Conservation (phyloP, 31 red algal genomes). For the Asparagopsis taxiformis region DNA sequence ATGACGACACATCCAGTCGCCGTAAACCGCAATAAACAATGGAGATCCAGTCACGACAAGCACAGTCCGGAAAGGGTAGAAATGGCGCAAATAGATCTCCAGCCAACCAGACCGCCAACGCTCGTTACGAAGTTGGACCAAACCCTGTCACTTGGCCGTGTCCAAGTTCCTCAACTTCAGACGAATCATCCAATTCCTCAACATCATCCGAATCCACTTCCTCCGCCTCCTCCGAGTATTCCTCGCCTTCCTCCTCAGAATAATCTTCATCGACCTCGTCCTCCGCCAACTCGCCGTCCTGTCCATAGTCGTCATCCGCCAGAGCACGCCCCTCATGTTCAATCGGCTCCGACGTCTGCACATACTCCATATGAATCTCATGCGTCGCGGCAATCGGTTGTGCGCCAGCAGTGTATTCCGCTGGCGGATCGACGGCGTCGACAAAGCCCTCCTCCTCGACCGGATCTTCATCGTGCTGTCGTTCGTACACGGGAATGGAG, state of each 20-base stretch:
- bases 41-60: background rate
- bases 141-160: background rate
- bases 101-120: background rate
- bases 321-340: background rate
- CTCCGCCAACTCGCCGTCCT: background rate
- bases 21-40: background rate
- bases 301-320: background rate
- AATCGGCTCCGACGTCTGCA: background rate
- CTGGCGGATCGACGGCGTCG: background rate
- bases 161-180: slow-evolving; percentile 16
- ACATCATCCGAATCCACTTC: slow-evolving; percentile 3
- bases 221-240: slow-evolving; percentile 12
- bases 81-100: background rate
- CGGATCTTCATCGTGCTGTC: no score
- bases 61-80: background rate
- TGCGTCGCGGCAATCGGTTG: background rate
- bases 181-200: background rate
- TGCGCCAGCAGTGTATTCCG: background rate
- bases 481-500: no score
- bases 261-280: background rate
- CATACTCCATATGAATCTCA: background rate
- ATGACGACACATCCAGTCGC: background rate
- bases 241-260: slow-evolving; percentile 13
- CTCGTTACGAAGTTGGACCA: background rate
- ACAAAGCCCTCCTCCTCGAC: background rate